Evolutionary conservation across 306 rosid species (phyloP), one percentile per base, ranked within the genome.

Genomic region (Oemleria cerasiformis): DNA sequence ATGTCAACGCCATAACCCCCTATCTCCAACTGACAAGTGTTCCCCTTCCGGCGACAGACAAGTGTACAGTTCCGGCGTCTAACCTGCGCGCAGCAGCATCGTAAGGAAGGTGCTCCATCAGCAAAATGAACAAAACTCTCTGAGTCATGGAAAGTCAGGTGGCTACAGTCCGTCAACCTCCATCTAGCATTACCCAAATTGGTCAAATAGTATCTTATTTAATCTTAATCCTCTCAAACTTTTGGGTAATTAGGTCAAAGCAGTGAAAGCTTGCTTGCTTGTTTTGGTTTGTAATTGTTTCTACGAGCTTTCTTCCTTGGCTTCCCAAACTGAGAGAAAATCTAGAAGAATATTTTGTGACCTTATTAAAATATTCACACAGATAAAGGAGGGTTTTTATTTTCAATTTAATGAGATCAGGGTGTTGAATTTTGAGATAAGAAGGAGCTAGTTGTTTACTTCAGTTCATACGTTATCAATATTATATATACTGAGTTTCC

Each of bases 141-240:
- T 79, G 81, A 75, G 30, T 65, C 79, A 74, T 80, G 75, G 88
- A 88, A 85, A 86, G 73, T 84, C 91, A 68, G 90, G 81, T 88
- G 78, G 78, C 79, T 43, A 63, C 71, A 59, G 75, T 77, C 73
- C 92, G 88, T 87, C 98, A 77, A 88, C 88, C 51, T 79, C 70
- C 76, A 90, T 93, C 98, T 92, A 92, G 86, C 92, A 78, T 5
- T 59, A 69, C 45, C 30, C 56, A 50, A 66, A 64, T 77, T 70
- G 50, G 87, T 86, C 81, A 78, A 85, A 63, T 77, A 80, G 8
- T 85, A 49, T 79, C 74, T 56, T 41, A 5, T 8, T 7, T 43
- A 47, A 38, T 50, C 48, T 2, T 17, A 38, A 49, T 12, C 11
- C 7, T 51, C 80, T 69, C 5, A 47, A 67, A 44, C 68, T 62